These are phyloP conservation scores for Croton setiger DNA, from an alignment of 441 rosid species.

Conservation along the genomic window DNA sequence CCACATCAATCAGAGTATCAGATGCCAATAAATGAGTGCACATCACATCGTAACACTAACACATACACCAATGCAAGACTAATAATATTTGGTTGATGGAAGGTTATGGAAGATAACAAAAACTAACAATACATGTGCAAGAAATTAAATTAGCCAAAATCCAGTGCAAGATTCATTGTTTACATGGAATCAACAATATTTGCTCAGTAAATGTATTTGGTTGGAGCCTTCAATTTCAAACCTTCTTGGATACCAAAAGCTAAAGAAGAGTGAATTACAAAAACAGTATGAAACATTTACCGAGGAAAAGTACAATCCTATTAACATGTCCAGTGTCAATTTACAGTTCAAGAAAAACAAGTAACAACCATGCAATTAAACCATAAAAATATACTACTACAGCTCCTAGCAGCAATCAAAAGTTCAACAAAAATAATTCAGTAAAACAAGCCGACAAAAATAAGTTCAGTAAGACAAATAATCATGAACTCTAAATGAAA, in stretches of 20 bases:
- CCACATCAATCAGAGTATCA: constrained; percentile 11
- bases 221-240: not conserved
- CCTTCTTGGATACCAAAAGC: not conserved
- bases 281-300: not conserved
- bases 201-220: not conserved
- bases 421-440: not conserved
- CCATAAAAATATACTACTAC: too few species aligned
- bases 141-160: not conserved
- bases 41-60: not conserved
- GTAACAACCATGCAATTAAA: not conserved
- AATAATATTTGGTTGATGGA: not conserved
- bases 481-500: not conserved
- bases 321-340: not conserved
- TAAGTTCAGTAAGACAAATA: not conserved
- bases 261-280: not conserved
- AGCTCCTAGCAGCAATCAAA: not conserved
- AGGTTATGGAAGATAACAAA: not conserved
- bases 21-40: constrained; percentile 4
- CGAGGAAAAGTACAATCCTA: not conserved
- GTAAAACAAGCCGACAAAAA: not conserved
- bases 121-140: not conserved
- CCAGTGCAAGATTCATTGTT: too few species aligned
- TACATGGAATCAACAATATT: not conserved
- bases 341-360: not conserved
- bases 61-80: not conserved